Base-by-base conservation (phyloP, 1,139 yeast genomes). In the Waltiozyma sp. region DNA sequence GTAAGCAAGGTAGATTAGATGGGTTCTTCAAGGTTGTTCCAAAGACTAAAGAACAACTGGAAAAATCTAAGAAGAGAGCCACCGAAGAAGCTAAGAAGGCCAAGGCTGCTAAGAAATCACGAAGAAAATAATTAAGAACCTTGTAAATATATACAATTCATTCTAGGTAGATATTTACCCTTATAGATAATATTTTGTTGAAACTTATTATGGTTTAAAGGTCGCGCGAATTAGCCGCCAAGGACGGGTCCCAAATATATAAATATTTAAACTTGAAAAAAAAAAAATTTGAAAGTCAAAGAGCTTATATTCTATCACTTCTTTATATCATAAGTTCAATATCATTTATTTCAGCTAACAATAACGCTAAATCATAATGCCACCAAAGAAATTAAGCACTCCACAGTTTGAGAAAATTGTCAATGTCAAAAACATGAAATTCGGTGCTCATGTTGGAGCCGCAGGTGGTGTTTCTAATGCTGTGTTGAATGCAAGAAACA, bases 1-100 rank as follows among this genome's bases (percentile, higher is more conserved):
- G 94, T 2, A 83, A 86, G 1, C 98, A 91, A 61, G 96, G 94
- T 7, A 74, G 98, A 51, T 66, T 91, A 35, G 96, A 89, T 57
- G 95, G 95, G 4, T 91, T 91, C 58, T 91, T 91, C 67, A 77
- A 75, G 57, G 85, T 77, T 34, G 78, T 77, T 26, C 78, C 85
- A 5, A 75, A 73, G 57, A 62, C 73, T 1, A 61, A 69, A 44
- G 69, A 66, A 40, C 64, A 69, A 40, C 49, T 64, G 8, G 65
- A 63, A 1, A 58, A 61, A 11, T 61, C 70, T 2, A 62, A 64
- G 33, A 64, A 64, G 44, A 70, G 65, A 53, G 65, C 64, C 46
- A 60, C 65, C 13, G 53, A 57, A 2, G 58, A 54, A 14, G 69
- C 66, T 39, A 61, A 64, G 13, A 64, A 62, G 6, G 63, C 64